These are phyloP conservation scores for Trichomonas tenax DNA, from an alignment of 208 protist genomes.

Conservation along the genomic window DNA sequence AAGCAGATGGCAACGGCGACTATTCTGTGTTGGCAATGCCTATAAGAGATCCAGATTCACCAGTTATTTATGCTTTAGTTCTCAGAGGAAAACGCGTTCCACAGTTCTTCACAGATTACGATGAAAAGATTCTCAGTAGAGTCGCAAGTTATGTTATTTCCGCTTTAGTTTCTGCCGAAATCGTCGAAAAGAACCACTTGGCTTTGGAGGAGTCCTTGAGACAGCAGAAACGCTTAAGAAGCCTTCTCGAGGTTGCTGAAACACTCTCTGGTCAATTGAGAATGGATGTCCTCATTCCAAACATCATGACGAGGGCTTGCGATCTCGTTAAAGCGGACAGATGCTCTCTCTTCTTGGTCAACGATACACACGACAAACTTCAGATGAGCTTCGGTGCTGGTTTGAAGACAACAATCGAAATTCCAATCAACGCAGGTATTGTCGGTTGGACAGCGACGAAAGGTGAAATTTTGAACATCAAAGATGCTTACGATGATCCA, in stretches of 20 bases:
- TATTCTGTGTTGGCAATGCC: neutral
- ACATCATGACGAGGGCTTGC: neutral
- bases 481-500: conserved; percentile 4
- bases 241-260: neutral
- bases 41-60: neutral
- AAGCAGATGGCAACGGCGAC: neutral
- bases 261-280: neutral
- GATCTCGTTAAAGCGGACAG: neutral
- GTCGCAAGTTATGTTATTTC: neutral
- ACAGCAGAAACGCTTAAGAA: neutral
- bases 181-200: neutral
- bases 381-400: neutral
- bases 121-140: neutral
- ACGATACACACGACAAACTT: neutral
- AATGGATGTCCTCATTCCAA: conserved; percentile 18
- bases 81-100: neutral
- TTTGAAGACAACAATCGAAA: neutral
- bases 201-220: neutral
- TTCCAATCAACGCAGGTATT: neutral
- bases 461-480: neutral
- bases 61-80: neutral
- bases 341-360: conserved; percentile 2
- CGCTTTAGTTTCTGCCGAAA: neutral
- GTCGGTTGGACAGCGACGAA: neutral
- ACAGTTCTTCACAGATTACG: conserved; percentile 6